phyloP scores from a whole-genome alignment of 2,329 filamentous ascomycete genomes.

The Decorospora gaudefroyi region DNA sequence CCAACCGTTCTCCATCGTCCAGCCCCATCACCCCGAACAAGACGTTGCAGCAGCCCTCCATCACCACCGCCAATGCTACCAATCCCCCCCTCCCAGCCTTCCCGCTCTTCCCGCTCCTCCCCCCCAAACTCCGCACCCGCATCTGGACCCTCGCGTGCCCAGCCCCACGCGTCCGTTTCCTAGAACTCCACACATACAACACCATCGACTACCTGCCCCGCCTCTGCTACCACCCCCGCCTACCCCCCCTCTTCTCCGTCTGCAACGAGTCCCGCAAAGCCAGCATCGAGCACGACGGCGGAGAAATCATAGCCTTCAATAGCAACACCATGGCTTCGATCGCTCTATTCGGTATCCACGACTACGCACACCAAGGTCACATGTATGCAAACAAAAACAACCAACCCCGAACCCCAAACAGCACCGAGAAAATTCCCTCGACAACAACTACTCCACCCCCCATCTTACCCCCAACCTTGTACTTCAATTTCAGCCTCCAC shows the following conservation, averaged over 20 bases:
- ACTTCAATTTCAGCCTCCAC: conserved; percentile 16
- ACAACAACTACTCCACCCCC: too few species aligned
- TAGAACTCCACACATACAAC: conserved; percentile 21
- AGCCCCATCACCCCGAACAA: neutral
- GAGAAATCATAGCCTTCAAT: conserved; percentile 10
- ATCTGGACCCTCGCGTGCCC: conserved; percentile 16
- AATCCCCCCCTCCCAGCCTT: neutral
- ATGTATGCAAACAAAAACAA: neutral
- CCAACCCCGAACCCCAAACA: too few species aligned
- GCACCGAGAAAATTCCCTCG: too few species aligned
- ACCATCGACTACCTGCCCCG: conserved; percentile 5
- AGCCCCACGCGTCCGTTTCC: conserved; percentile 16
- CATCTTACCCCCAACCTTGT: too few species aligned
- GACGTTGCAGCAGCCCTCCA: neutral
- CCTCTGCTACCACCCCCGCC: conserved; percentile 16
- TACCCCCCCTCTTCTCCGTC: conserved; percentile 16
- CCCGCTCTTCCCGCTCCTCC: conserved; percentile 8
- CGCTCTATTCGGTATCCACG: neutral
- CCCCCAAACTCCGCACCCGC: neutral
- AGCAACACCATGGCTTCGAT: neutral
- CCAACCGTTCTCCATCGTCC: neutral
- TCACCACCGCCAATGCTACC: neutral
- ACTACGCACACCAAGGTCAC: neutral
- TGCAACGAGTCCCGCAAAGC: conserved; percentile 11
- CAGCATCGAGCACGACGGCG: conserved; percentile 14